phyloP scores from a whole-genome alignment of 176 grass and related monocot genomes.

The Cenchrus fungigraminus region DNA sequence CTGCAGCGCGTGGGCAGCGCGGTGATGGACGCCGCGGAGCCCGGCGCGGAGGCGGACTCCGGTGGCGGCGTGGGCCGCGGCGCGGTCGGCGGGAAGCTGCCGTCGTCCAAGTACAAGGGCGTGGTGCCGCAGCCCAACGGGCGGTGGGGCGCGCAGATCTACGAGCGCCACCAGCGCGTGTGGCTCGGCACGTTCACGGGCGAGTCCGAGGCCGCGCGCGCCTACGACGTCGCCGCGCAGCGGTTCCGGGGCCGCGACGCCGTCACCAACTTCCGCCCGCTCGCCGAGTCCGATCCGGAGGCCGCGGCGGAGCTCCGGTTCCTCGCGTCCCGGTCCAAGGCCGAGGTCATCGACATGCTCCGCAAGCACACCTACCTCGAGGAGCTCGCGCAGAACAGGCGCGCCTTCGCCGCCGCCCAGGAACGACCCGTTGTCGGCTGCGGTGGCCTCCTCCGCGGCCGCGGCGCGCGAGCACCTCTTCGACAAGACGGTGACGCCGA shows the following conservation, averaged over 20 bases:
- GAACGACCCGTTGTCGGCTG: background rate
- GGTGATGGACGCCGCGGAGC: conserved; percentile 64
- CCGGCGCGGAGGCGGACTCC: conserved; percentile 48
- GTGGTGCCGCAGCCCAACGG: conserved; percentile 99
- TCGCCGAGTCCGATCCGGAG: conserved; percentile 51
- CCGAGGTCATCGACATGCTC: conserved; percentile 93
- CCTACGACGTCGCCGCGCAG: conserved; percentile 94
- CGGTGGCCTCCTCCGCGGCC: background rate
- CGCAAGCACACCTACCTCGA: conserved; percentile 92
- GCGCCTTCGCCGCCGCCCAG: conserved; percentile 25
- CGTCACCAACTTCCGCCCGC: conserved; percentile 83
- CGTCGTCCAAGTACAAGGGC: conserved; percentile 92
- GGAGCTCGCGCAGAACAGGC: conserved; percentile 66
- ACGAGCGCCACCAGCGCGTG: conserved; percentile 96
- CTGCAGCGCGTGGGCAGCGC: conserved; percentile 61
- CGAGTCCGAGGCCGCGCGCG: conserved; percentile 67
- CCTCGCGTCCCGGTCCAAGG: conserved; percentile 68
- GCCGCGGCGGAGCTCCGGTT: conserved; percentile 66
- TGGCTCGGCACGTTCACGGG: conserved; percentile 95
- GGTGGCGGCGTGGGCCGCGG: background rate
- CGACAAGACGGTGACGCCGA: conserved; percentile 92
- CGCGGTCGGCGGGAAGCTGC: conserved; percentile 18
- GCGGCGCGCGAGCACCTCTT: conserved; percentile 70
- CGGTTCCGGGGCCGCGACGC: conserved; percentile 93
- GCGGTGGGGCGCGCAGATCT: conserved; percentile 98